Evolutionary conservation across 495 filamentous ascomycete species (phyloP), one percentile per base, ranked within the genome.

Genomic region (Aspergillus ostianus): DNA sequence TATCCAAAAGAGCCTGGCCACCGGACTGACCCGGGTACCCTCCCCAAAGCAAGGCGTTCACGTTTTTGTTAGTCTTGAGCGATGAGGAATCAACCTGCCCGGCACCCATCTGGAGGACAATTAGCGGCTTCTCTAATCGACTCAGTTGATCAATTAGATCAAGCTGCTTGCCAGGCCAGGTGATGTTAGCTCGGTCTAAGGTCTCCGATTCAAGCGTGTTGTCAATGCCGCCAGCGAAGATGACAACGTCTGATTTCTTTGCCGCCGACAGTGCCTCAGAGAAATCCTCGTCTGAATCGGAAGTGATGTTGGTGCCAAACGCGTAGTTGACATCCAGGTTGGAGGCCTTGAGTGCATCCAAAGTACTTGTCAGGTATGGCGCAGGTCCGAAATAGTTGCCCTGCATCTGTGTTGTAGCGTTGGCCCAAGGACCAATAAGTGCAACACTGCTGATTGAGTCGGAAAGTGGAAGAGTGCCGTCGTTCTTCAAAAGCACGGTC

Each of bases 1-100:
- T 79, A 51, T 87, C 81, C 30, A 82, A 57, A 9, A 85, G 73
- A 6, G 83, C 84, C 13, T 73, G 69, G 0, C 83, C 83, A 20
- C 83, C 84, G 15, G 79, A 76, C 64, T 87, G 84, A n/a, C 84
- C 83, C 0, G 82, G 83, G 64, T 85, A 86, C 3, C 82, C 83
- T 13, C 72, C 84, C 83, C 83, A 87, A 18, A 85, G 47, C 6
- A 87, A 67, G 2, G 82, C 76, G 41, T 74, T 79, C 55, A 87
- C 72, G 54, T 81, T 80, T 12, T 71, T 64, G 66, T 80, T 83
- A 23, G 58, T 51, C 15, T 83, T 74, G 7, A 88, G 60, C 0
- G 82, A 69, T 0, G 81, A 80, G 41, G 80, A 77, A 59, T 88
- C 85, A 12, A 86, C 64, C 62, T 84, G 81, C 5, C 78, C 80